These are phyloP conservation scores for Beauveria asiatica DNA, from an alignment of 2,329 filamentous ascomycete genomes.

Conservation along the genomic window DNA sequence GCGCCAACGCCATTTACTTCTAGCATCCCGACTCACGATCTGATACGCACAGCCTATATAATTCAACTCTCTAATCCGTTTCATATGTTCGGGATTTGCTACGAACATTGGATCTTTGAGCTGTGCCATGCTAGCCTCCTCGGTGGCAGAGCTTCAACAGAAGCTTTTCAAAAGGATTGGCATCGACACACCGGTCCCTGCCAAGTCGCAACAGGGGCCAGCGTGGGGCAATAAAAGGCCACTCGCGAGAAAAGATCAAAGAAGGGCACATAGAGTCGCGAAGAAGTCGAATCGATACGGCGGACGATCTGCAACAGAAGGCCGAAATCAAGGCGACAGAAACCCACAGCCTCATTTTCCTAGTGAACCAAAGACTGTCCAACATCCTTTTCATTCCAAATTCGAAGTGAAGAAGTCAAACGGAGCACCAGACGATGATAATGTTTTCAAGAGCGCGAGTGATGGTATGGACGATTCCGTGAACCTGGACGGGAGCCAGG, in stretches of 20 bases:
- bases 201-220: constrained; percentile 11
- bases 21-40: not conserved
- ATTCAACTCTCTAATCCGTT: not conserved
- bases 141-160: constrained; percentile 26
- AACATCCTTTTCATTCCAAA: not conserved
- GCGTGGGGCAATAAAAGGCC: constrained; percentile 14
- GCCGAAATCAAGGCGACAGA: constrained; percentile 14
- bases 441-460: not conserved
- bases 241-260: constrained; percentile 50
- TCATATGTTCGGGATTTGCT: not conserved
- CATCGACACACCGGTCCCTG: constrained; percentile 20
- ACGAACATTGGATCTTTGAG: not conserved
- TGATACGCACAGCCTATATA: not conserved
- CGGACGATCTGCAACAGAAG: constrained; percentile 7
- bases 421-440: not conserved
- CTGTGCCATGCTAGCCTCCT: constrained; percentile 17
- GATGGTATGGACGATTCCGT: not conserved
- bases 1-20: not conserved
- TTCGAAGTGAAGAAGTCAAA: not conserved
- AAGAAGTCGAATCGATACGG: constrained; percentile 42
- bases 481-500: constrained; percentile 15
- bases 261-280: constrained; percentile 55
- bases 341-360: not conserved
- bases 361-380: constrained; percentile 5
- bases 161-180: constrained; percentile 31